Evolutionary conservation across 176 grass and related monocot genomes (phyloP), one percentile per base, ranked within the genome.

Genomic region (Ensete ventricosum): DNA sequence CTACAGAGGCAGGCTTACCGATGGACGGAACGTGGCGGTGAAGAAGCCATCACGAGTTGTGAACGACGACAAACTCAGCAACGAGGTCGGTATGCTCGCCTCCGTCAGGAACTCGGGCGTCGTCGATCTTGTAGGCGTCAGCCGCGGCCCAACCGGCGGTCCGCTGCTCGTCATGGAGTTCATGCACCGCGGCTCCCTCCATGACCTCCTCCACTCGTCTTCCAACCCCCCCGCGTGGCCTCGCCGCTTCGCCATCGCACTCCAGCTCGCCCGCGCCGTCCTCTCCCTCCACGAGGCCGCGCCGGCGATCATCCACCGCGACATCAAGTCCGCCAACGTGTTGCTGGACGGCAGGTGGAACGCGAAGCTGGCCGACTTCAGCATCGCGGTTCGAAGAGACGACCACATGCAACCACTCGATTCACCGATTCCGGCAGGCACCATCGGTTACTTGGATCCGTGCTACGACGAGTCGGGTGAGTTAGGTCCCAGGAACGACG

Each of bases 361-460:
- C 66, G 90, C 95, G 16, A 73, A 82, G 19, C 84, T 99, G 59
- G 85, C 88, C 1, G 95, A 99, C 82, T 99, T 99, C 81, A 78
- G 95, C 82, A 86, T 99, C 67, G 90, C 95, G 1, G 86, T 98
- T 34, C 29, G 29, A 76, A 83, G n/a, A n/a, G 34, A 77, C 1
- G 68, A 16, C 54, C 66, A 53, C 17, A 52, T 50, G 24, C 25
- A 9, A 52, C n/a, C 26, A 0, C 73, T 83, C 11, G 76, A 62
- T 19, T 9, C 11, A 3, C 8, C 24, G 14, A 5, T 19, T 14
- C 93, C 95, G 1, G 95, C 95, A 0, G 95, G 95, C 52, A 98
- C 95, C n/a, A 93, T 98, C 62, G 95, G 90, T 34, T 98, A 93
- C 90, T 80, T 98, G n/a, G 95, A 98, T 87, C 95, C 95, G 29